Percentiles rank a stretch among this genome's conserved stretches.
Evolutionary conservation across 1,139 yeast species (phyloP).

Genomic region (Kodamaea alishanica): DNA sequence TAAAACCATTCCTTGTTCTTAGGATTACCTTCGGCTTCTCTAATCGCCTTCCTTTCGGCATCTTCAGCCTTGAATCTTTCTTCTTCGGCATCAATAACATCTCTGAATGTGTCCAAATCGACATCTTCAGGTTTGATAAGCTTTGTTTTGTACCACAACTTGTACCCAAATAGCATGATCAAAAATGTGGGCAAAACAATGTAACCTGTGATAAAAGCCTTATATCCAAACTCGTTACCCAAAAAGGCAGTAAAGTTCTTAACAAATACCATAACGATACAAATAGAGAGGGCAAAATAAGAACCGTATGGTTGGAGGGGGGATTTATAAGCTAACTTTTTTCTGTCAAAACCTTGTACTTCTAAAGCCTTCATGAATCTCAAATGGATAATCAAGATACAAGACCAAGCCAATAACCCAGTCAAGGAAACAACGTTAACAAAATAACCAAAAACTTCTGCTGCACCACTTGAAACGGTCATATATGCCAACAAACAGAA

Average conservation of each 20-base stretch:
- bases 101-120: slow-evolving; percentile 61
- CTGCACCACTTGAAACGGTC: slow-evolving; percentile 22
- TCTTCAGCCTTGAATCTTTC: slow-evolving; percentile 46
- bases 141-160: slow-evolving; percentile 50
- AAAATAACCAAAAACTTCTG: slow-evolving; percentile 25
- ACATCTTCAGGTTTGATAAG: slow-evolving; percentile 53
- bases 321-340: slow-evolving; percentile 52
- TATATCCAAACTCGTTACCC: slow-evolving; percentile 51
- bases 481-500: slow-evolving; percentile 30
- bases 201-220: slow-evolving; percentile 70
- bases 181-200: slow-evolving; percentile 70
- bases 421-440: slow-evolving; percentile 28
- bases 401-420: slow-evolving; percentile 29
- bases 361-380: slow-evolving; percentile 61
- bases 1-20: slow-evolving; percentile 49
- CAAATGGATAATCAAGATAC: slow-evolving; percentile 48
- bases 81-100: slow-evolving; percentile 66
- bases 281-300: slow-evolving; percentile 52
- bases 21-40: slow-evolving; percentile 47
- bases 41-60: slow-evolving; percentile 38
- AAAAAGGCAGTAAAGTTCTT: slow-evolving; percentile 75
- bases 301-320: slow-evolving; percentile 69
- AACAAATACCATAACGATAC: slow-evolving; percentile 55
- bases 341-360: slow-evolving; percentile 54
- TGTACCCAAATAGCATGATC: slow-evolving; percentile 55